Percentiles rank a stretch among this genome's conserved stretches.
These are phyloP conservation scores for Fusarium avenaceum DNA, from an alignment of 2,329 filamentous ascomycete genomes.

Conservation along the genomic window DNA sequence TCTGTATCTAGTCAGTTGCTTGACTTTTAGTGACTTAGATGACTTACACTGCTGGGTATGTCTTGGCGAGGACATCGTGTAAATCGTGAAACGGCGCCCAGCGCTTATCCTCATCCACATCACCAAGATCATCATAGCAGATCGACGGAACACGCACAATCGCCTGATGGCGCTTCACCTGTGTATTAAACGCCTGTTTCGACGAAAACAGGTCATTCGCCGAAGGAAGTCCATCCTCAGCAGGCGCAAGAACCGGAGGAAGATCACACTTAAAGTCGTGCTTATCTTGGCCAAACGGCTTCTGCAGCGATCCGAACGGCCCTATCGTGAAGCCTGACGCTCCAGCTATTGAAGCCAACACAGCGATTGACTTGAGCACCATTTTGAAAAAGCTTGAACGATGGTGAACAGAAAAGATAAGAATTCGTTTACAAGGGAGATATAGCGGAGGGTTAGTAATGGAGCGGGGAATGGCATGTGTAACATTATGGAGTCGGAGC, in stretches of 20 bases:
- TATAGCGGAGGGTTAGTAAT: conserved; percentile 7
- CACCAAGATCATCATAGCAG: conserved; percentile 69
- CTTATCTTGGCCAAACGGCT: conserved; percentile 30
- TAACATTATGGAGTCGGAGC: conserved; percentile 23
- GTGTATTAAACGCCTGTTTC: conserved; percentile 54
- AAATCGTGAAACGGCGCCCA: conserved; percentile 68
- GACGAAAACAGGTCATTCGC: conserved; percentile 52
- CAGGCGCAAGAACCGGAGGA: conserved; percentile 52
- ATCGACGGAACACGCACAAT: conserved; percentile 69
- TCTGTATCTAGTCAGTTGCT: conserved; percentile 43
- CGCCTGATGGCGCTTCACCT: conserved; percentile 65
- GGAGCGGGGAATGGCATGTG: conserved; percentile 21
- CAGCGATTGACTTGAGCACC: conserved; percentile 37
- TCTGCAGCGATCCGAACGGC: conserved; percentile 32
- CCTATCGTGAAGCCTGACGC: conserved; percentile 32
- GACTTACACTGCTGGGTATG: conserved; percentile 65
- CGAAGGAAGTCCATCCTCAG: conserved; percentile 52
- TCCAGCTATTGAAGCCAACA: conserved; percentile 34
- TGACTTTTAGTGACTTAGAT: not conserved
- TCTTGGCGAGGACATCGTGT: conserved; percentile 60
- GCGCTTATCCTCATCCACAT: conserved; percentile 65
- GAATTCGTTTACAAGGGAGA: not conserved
- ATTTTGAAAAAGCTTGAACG: conserved; percentile 16
- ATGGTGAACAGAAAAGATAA: not conserved
- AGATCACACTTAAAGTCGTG: conserved; percentile 52